Evolutionary conservation across 345 rosid species (phyloP).

Genomic region (Gossypium stocksii): DNA sequence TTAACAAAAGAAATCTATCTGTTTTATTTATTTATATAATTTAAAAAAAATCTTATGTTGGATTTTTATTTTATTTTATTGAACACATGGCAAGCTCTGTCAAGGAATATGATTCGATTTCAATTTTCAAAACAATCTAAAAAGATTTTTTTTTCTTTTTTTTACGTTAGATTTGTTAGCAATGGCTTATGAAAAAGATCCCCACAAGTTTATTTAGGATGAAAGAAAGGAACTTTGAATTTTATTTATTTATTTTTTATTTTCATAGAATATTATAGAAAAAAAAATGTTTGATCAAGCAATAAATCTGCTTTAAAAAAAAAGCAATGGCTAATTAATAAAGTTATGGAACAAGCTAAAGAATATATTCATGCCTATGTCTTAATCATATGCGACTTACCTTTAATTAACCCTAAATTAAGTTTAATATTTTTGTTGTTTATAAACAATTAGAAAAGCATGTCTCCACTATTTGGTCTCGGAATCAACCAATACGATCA

Average conservation of each 20-base stretch:
- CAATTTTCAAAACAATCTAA: neutral
- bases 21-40: neutral
- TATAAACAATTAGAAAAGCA: too few species aligned
- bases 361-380: constrained; percentile 1
- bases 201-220: constrained; percentile 2
- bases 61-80: too few species aligned
- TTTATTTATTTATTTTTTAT: neutral
- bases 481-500: too few species aligned
- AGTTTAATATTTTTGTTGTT: neutral
- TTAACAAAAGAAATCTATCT: constrained; percentile 8
- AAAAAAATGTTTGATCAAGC: neutral
- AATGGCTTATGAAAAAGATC: neutral
- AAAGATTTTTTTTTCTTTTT: neutral
- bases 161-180: neutral
- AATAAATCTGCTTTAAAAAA: neutral
- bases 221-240: constrained; percentile 7
- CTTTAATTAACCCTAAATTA: neutral
- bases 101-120: neutral
- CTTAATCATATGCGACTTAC: neutral
- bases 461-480: too few species aligned
- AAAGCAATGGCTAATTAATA: constrained; percentile 4
- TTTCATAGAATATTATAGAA: neutral
- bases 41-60: neutral
- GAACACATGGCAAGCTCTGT: neutral
- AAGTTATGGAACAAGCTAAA: neutral